A percentile compares a stretch with the other conserved stretches of the same genome.
Conservation (phyloP, 2,329 filamentous ascomycete species). For the Drechslerella dactyloides region DNA sequence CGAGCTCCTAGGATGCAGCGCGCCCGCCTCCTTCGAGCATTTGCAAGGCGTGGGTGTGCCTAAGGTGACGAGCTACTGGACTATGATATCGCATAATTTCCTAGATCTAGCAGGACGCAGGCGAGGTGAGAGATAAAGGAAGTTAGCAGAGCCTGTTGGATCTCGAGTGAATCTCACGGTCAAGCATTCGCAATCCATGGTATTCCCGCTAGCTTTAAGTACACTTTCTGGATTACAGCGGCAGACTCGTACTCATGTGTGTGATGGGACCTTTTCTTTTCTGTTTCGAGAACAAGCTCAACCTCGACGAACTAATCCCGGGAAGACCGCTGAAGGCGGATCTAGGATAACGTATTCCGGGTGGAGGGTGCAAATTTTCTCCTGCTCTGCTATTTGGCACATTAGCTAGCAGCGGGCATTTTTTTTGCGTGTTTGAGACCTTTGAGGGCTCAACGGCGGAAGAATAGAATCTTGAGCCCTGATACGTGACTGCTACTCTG, state of each 20-base stretch:
- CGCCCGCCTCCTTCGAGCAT: conserved; percentile 11
- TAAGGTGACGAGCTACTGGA: conserved; percentile 27
- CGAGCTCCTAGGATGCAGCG: conserved; percentile 17
- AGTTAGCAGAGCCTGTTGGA: conserved; percentile 11
- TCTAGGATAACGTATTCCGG: conserved; percentile 31
- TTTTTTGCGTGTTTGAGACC: neutral
- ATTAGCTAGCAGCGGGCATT: conserved; percentile 1
- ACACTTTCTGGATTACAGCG: conserved; percentile 25
- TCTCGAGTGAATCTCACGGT: conserved; percentile 17
- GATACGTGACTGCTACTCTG: too few relatives aligned
- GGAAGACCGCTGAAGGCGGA: conserved; percentile 36
- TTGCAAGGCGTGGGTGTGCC: conserved; percentile 21
- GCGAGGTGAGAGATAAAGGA: conserved; percentile 27
- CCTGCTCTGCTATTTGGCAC: neutral
- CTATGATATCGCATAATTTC: conserved; percentile 47
- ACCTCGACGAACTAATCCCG: conserved; percentile 12
- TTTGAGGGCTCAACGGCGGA: neutral
- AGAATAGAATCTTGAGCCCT: conserved; percentile 30
- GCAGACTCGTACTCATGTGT: conserved; percentile 31
- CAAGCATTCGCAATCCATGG: conserved; percentile 13
- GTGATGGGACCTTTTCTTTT: conserved; percentile 7
- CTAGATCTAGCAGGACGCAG: conserved; percentile 36
- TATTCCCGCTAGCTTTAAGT: conserved; percentile 1
- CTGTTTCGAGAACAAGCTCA: conserved; percentile 31
- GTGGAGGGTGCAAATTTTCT: conserved; percentile 16